Conservation (phyloP, 306 rosid genomes). For the Potentilla sterilis region DNA sequence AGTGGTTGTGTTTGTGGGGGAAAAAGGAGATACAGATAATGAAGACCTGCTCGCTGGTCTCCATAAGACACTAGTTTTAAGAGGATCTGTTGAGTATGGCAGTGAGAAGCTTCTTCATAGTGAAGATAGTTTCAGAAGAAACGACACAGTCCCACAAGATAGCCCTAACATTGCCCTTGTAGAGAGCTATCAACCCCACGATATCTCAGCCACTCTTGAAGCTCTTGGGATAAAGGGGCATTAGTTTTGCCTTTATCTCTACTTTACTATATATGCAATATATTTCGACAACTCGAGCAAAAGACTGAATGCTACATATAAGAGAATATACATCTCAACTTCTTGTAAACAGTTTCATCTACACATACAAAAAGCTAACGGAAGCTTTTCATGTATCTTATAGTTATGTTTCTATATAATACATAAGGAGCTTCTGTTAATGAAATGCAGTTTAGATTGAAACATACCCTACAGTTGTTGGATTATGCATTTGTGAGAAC, state of each 20-base stretch:
- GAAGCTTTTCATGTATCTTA: conserved; percentile 5
- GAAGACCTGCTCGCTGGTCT: conserved; percentile 66
- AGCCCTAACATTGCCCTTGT: conserved; percentile 51
- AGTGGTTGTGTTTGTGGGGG: conserved; percentile 58
- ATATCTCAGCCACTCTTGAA: conserved; percentile 52
- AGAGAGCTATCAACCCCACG: conserved; percentile 39
- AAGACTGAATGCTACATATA: conserved; percentile 15
- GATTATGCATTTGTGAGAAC: background rate
- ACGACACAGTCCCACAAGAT: conserved; percentile 48
- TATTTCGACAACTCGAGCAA: conserved; percentile 12
- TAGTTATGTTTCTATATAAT: conserved; percentile 12
- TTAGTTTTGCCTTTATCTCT: background rate
- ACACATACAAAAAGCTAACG: background rate
- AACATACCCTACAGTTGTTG: background rate
- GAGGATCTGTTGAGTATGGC: conserved; percentile 55
- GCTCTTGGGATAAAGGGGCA: conserved; percentile 39
- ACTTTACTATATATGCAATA: conserved; percentile 12
- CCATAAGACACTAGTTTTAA: conserved; percentile 61
- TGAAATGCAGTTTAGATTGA: background rate
- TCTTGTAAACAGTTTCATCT: conserved; percentile 5
- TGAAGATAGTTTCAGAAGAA: conserved; percentile 51
- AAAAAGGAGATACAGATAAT: conserved; percentile 71
- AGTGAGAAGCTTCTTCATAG: conserved; percentile 58
- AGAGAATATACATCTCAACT: conserved; percentile 21
- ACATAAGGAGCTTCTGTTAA: conserved; percentile 4